Conservation (phyloP, 108 stramenopile species). For the Skeletonema potamos region DNA sequence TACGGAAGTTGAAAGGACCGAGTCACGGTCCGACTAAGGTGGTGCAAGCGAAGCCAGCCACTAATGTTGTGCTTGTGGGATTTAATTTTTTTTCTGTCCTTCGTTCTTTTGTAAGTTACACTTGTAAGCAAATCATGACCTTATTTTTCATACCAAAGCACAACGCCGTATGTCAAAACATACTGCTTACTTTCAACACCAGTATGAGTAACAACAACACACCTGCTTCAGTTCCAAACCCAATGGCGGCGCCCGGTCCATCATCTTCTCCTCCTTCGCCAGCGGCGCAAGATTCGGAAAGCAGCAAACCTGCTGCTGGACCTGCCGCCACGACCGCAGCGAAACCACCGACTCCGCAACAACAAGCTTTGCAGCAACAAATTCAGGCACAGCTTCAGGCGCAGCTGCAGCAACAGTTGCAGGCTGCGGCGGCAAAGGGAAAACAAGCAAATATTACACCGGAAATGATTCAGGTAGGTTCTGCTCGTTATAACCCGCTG, state of each 20-base stretch:
- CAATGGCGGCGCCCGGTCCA: background rate
- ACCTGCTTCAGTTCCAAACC: conserved; percentile 18
- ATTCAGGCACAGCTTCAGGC: conserved; percentile 83
- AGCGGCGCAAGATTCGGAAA: background rate
- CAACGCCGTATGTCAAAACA: too few relatives aligned
- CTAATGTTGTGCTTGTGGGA: too few relatives aligned
- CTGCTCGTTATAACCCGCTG: background rate
- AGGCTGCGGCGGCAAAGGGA: conserved; percentile 83
- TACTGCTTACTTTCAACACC: background rate
- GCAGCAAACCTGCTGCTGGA: conserved; percentile 28
- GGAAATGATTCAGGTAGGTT: conserved; percentile 74
- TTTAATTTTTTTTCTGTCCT: too few relatives aligned
- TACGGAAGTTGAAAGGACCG: too few relatives aligned
- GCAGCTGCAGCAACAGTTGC: conserved; percentile 78
- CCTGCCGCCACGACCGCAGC: conserved; percentile 36
- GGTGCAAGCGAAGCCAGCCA: too few relatives aligned
- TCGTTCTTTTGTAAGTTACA: too few relatives aligned
- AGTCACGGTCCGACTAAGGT: too few relatives aligned
- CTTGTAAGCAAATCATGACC: too few relatives aligned
- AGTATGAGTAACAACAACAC: conserved; percentile 6
- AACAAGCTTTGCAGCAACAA: conserved; percentile 73
- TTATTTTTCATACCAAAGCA: too few relatives aligned
- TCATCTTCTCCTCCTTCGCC: background rate
- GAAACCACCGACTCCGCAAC: conserved; percentile 33
- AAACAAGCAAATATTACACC: conserved; percentile 87